These are phyloP conservation scores for Prosopis cineraria DNA, from an alignment of 306 rosid species.

Conservation along the genomic window DNA sequence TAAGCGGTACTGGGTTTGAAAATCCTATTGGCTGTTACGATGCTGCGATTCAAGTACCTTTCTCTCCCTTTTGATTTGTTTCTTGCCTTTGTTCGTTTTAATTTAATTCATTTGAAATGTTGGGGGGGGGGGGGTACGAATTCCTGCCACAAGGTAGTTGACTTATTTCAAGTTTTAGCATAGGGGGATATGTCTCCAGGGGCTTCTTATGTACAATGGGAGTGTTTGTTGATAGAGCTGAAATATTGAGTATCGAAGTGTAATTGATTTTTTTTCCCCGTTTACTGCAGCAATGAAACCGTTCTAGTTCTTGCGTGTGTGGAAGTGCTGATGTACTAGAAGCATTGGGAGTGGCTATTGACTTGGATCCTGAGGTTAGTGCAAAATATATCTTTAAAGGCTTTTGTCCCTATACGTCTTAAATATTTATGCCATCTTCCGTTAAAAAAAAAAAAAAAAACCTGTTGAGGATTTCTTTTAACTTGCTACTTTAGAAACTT, in stretches of 20 bases:
- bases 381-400: background rate
- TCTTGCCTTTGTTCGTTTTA: background rate
- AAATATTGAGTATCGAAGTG: background rate
- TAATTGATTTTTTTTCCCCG: background rate
- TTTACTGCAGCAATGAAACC: constrained; percentile 85
- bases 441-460: background rate
- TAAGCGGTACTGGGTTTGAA: constrained; percentile 43
- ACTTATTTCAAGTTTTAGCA: constrained; percentile 14
- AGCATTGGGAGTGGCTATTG: constrained; percentile 70
- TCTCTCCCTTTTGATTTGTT: background rate
- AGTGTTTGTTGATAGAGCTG: background rate
- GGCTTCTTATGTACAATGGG: background rate
- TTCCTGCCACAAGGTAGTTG: background rate
- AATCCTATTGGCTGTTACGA: constrained; percentile 73
- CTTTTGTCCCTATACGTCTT: background rate
- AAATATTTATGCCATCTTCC: background rate
- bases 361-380: constrained; percentile 76
- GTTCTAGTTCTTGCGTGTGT: constrained; percentile 92
- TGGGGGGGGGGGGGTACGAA: background rate
- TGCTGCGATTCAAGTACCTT: constrained; percentile 76
- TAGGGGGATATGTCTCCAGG: background rate
- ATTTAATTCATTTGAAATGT: constrained; percentile 13
- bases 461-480: background rate
- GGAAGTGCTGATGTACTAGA: constrained; percentile 98
- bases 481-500: background rate